Conservation (phyloP, 106 monocot species). For the Allium sativum region DNA sequence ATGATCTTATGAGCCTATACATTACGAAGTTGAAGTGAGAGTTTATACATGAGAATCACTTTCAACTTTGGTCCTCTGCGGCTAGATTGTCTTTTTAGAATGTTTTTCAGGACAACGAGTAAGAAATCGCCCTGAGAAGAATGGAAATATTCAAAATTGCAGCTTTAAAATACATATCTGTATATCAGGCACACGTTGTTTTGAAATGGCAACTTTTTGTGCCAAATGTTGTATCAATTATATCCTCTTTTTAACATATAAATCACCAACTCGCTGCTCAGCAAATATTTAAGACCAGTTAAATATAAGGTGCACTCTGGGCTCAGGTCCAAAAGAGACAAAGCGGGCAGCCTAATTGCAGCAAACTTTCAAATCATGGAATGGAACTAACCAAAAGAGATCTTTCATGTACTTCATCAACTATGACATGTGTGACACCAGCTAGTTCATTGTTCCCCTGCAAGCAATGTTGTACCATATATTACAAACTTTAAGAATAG, state of each 20-base stretch:
- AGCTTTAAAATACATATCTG: neutral
- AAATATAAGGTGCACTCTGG: too few relatives aligned
- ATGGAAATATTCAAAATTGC: neutral
- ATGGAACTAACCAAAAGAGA: slow-evolving; percentile 69
- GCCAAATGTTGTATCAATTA: too few relatives aligned
- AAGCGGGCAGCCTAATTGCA: too few relatives aligned
- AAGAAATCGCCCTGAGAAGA: slow-evolving; percentile 86
- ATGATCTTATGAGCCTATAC: too few relatives aligned
- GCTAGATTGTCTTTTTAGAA: slow-evolving; percentile 49
- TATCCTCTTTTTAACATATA: too few relatives aligned
- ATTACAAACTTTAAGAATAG: neutral
- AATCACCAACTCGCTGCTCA: too few relatives aligned
- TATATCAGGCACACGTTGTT: too few relatives aligned
- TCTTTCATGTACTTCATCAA: slow-evolving; percentile 99
- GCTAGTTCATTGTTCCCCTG: slow-evolving; percentile 70
- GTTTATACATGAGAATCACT: slow-evolving; percentile 88
- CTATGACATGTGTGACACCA: slow-evolving; percentile 83
- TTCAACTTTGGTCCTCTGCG: slow-evolving; percentile 50
- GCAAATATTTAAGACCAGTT: too few relatives aligned
- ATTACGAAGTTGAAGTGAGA: neutral
- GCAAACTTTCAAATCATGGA: neutral
- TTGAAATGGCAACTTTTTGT: too few relatives aligned
- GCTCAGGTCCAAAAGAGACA: too few relatives aligned
- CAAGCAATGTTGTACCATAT: slow-evolving; percentile 4
- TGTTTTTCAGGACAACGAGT: slow-evolving; percentile 72